phyloP scores from a whole-genome alignment of 2,329 filamentous ascomycete species.

The Penicillium sp. region DNA sequence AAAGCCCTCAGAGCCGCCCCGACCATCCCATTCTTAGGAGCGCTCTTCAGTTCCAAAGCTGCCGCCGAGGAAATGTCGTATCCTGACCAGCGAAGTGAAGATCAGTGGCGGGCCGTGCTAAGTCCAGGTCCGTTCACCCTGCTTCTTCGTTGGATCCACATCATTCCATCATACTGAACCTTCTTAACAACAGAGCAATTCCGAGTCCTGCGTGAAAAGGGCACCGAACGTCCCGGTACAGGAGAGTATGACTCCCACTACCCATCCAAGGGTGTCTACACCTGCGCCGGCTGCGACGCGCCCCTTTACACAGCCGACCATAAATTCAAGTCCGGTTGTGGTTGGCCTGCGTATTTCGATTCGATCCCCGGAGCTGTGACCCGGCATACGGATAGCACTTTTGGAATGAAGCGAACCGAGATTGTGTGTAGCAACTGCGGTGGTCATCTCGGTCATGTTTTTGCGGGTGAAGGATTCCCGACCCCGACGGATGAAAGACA shows the following conservation, averaged over 20 bases:
- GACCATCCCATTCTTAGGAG: constrained; percentile 69
- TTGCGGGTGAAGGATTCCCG: constrained; percentile 77
- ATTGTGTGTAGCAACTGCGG: constrained; percentile 94
- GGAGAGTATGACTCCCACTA: constrained; percentile 86
- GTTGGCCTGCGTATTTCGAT: constrained; percentile 98
- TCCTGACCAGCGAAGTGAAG: constrained; percentile 71
- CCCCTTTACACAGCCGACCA: constrained; percentile 89
- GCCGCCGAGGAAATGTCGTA: constrained; percentile 52
- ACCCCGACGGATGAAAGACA: constrained; percentile 94
- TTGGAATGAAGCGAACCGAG: constrained; percentile 83
- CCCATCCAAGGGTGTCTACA: constrained; percentile 70
- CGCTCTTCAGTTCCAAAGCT: constrained; percentile 63
- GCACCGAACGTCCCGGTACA: constrained; percentile 74
- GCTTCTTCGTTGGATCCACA: constrained; percentile 35
- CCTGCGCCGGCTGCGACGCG: constrained; percentile 76
- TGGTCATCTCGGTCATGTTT: constrained; percentile 84
- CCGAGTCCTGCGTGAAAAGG: constrained; percentile 83
- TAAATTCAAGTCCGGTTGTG: constrained; percentile 95
- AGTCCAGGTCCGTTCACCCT: constrained; percentile 53
- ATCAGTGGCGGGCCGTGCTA: constrained; percentile 86
- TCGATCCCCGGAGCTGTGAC: constrained; percentile 85
- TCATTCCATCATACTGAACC: not conserved
- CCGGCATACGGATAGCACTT: constrained; percentile 66
- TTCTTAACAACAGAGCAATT: constrained; percentile 70
- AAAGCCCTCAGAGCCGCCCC: constrained; percentile 60